Evolutionary conservation across 179 eudicot genomes (phyloP), one percentile per base, ranked within the genome.

Genomic region (Silene coronaria): DNA sequence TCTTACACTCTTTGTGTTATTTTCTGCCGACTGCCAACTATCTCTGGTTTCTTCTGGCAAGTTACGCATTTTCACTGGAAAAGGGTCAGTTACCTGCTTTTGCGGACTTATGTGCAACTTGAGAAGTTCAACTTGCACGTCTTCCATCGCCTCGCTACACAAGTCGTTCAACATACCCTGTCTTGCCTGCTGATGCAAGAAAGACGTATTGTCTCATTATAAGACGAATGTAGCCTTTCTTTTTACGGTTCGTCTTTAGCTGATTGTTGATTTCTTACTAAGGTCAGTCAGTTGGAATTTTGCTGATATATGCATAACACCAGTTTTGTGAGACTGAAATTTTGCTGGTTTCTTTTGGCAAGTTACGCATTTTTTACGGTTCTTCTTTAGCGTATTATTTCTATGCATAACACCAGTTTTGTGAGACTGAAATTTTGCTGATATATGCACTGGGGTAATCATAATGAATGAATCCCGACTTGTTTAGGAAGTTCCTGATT

Each of bases 1-100:
- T 4, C 1, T 30, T 58, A 21, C 19, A 32, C 77, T 67, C 28
- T 63, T 51, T 72, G 70, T 61, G 70, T 28, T 71, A 45, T 17
- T 19, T 51, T 70, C 10, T 51, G 22, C 16, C 62, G 30, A 51
- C 38, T 16, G 23, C 42, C 62, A 53, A 51, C 61, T 1, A 26
- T 28, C 11, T 55, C 63, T 71, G 45, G 51, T 57, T 51, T 51
- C 62, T 28, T 19, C 30, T 19, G 65, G 8, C 17, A 19, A 58
- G 48, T 42, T 30, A n/a, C 12, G 21, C 48, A 30, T 4, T 72
- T 57, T 32, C 65, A 2, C 1, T 19, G 75, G 1, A 32, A 58
- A 28, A 11, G 2, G 66, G 12, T 19, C 23, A 26, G 22, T 22
- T 28, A 12, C 66, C 12, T 19, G 2, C 26, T 57, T 72, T n/a